phyloP scores from a whole-genome alignment of 768 basidiomycete genomes.

The Boletus vinaceobasis region DNA sequence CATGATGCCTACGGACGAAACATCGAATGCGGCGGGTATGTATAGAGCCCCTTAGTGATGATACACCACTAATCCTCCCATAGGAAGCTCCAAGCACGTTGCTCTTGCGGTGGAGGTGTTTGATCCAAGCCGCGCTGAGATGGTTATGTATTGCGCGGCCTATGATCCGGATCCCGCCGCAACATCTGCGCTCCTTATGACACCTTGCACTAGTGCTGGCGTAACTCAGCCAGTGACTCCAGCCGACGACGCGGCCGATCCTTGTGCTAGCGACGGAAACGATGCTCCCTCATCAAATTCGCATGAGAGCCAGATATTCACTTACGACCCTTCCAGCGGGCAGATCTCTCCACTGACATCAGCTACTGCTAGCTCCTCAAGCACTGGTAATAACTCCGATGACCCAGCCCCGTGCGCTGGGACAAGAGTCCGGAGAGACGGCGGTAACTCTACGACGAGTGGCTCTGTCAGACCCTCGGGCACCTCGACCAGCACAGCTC shows the following conservation, averaged over 20 bases:
- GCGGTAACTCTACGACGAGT: conserved; percentile 3
- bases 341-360: conserved; percentile 56
- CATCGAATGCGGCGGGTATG: conserved; percentile 12
- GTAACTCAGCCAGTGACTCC: not conserved
- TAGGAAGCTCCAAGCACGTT: conserved; percentile 31
- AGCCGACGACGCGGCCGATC: not conserved
- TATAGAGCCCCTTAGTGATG: not conserved
- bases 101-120: conserved; percentile 44
- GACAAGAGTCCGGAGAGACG: conserved; percentile 15
- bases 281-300: conserved; percentile 5
- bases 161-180: conserved; percentile 51
- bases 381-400: conserved; percentile 3
- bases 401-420: not conserved
- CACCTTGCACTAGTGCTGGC: conserved; percentile 48
- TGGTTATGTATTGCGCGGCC: conserved; percentile 54
- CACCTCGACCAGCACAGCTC: conserved; percentile 12
- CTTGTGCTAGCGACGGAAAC: conserved; percentile 7
- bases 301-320: conserved; percentile 56
- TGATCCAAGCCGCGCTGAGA: conserved; percentile 33
- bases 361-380: conserved; percentile 30
- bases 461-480: conserved; percentile 12
- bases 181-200: conserved; percentile 49
- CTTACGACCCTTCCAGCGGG: conserved; percentile 47
- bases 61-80: conserved; percentile 1
- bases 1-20: conserved; percentile 31